Evolutionary conservation across 768 basidiomycete genomes (phyloP).

Genomic region (Suillus luteus): DNA sequence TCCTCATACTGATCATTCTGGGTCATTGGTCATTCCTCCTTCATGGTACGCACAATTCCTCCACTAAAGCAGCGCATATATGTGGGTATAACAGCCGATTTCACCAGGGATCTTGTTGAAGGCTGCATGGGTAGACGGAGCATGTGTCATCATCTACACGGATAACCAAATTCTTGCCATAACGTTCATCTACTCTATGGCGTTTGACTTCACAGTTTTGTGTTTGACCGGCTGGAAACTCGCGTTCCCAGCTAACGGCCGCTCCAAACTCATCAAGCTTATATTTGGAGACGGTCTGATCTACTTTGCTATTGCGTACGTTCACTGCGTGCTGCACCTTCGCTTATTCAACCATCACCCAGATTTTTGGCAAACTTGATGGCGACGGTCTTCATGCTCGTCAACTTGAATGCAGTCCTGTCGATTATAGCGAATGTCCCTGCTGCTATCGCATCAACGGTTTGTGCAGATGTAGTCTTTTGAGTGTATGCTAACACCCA

Average conservation of each 20-base stretch:
- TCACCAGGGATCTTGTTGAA: conserved; percentile 56
- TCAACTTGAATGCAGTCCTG: conserved; percentile 72
- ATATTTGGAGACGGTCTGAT: conserved; percentile 75
- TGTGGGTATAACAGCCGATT: conserved; percentile 1
- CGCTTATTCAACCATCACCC: conserved; percentile 13
- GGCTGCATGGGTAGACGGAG: conserved; percentile 51
- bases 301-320: conserved; percentile 73
- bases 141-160: conserved; percentile 62
- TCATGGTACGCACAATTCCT: conserved; percentile 47
- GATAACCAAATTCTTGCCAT: conserved; percentile 60
- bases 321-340: conserved; percentile 12
- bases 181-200: conserved; percentile 76
- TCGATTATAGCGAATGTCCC: conserved; percentile 75
- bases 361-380: conserved; percentile 70
- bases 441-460: conserved; percentile 69
- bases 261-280: conserved; percentile 58
- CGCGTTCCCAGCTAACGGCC: conserved; percentile 45
- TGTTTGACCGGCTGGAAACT: conserved; percentile 65
- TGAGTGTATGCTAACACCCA: background rate
- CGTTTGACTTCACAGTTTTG: conserved; percentile 66
- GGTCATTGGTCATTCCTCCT: conserved; percentile 74
- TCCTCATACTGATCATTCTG: conserved; percentile 57
- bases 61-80: conserved; percentile 7
- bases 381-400: conserved; percentile 62
- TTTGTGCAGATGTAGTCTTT: conserved; percentile 29